Conservation (phyloP, 2,329 filamentous ascomycete species). For the Monosporascus sp. region DNA sequence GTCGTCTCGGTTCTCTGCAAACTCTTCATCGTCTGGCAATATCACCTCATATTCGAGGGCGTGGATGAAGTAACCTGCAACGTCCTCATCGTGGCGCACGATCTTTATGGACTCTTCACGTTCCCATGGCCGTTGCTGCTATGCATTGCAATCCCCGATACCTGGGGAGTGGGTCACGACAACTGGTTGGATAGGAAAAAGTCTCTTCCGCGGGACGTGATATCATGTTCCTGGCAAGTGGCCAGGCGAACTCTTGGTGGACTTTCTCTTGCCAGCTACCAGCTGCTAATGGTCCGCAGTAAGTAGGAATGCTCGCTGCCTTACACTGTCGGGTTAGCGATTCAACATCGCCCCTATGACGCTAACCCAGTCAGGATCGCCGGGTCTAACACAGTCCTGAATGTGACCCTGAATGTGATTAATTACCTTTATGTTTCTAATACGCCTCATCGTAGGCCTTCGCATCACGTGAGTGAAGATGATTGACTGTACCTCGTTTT, state of each 20-base stretch:
- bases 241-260: too few species aligned
- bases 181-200: background rate
- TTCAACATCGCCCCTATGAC: background rate
- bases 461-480: background rate
- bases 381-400: background rate
- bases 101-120: background rate
- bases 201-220: background rate
- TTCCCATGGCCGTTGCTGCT: background rate
- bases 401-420: background rate
- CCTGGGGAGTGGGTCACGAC: background rate
- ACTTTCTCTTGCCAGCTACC: too few species aligned
- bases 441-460: background rate
- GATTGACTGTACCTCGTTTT: background rate
- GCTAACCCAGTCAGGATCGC: background rate
- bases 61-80: background rate
- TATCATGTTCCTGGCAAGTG: background rate
- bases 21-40: background rate
- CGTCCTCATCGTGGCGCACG: background rate
- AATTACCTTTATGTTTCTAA: background rate
- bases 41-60: background rate
- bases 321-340: too few species aligned
- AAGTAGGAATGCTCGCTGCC: too few species aligned
- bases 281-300: too few species aligned
- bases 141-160: background rate
- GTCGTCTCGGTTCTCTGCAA: background rate